Percentiles rank a stretch among this genome's conserved stretches.
These are phyloP conservation scores for Tephrocybe sp. DNA, from an alignment of 768 basidiomycete genomes.

Conservation along the genomic window DNA sequence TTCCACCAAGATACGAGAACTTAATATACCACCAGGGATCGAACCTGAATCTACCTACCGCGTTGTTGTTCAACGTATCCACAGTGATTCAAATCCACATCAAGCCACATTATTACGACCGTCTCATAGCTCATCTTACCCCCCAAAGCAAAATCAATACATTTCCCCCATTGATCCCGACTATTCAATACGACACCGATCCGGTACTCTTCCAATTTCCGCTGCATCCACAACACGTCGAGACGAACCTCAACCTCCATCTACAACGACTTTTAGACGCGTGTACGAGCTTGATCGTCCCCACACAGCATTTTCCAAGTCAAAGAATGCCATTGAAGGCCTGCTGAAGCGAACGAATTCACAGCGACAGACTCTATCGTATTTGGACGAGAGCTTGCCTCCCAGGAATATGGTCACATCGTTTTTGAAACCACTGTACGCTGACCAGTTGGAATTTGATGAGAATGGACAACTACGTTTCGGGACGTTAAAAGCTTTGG, in stretches of 20 bases:
- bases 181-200: constrained; percentile 18
- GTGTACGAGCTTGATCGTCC: constrained; percentile 4
- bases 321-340: constrained; percentile 11
- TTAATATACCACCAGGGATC: background rate
- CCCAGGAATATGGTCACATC: constrained; percentile 42
- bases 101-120: constrained; percentile 14
- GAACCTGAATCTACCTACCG: constrained; percentile 11
- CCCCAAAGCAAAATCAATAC: constrained; percentile 35
- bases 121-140: constrained; percentile 13
- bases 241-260: constrained; percentile 31
- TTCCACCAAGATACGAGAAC: constrained; percentile 1
- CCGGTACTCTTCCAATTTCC: constrained; percentile 23
- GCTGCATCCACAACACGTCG: constrained; percentile 29
- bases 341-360: constrained; percentile 20
- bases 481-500: constrained; percentile 69
- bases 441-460: constrained; percentile 62
- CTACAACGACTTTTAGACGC: constrained; percentile 19
- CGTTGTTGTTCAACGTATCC: constrained; percentile 9
- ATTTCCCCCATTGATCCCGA: constrained; percentile 17
- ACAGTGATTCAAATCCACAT: constrained; percentile 6
- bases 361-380: constrained; percentile 37
- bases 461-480: constrained; percentile 62
- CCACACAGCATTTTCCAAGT: constrained; percentile 4
- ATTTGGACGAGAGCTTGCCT: constrained; percentile 38
- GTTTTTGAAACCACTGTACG: constrained; percentile 59